Percentiles rank a stretch among this genome's conserved stretches.
Conservation (phyloP, 1,139 yeast genomes). For the Yamadazyma conglobata region DNA sequence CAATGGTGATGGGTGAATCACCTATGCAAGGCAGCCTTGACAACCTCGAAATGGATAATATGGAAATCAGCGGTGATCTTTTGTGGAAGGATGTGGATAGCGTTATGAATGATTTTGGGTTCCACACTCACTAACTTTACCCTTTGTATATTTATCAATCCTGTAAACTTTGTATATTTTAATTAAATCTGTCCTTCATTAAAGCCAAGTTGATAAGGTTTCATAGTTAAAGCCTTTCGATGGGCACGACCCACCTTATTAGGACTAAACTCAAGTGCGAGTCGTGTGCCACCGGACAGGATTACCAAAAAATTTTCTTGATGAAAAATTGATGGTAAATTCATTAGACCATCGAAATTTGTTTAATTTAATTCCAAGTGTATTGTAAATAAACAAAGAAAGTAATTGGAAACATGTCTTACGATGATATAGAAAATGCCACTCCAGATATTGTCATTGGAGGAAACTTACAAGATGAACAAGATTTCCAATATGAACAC, state of each 20-base stretch:
- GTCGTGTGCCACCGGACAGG: constrained; percentile 1
- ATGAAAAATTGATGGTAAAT: constrained; percentile 5
- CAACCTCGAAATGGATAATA: constrained; percentile 29
- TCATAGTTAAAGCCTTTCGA: no score
- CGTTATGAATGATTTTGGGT: constrained; percentile 93
- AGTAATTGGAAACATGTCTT: constrained; percentile 30
- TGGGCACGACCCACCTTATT: no score
- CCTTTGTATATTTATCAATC: background rate
- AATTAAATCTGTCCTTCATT: no score
- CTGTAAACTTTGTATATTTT: no score
- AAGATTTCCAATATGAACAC: constrained; percentile 38
- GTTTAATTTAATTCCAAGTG: no score
- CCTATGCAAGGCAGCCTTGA: constrained; percentile 32
- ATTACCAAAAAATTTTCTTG: constrained; percentile 11
- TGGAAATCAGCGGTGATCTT: constrained; percentile 54
- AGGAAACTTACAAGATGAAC: constrained; percentile 49
- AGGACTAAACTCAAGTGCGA: no score
- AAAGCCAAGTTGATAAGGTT: no score
- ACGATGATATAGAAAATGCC: constrained; percentile 77
- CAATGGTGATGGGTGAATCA: constrained; percentile 24
- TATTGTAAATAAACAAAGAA: no score
- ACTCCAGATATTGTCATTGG: constrained; percentile 85
- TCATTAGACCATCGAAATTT: constrained; percentile 1
- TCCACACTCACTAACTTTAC: constrained; percentile 41
- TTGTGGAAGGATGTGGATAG: constrained; percentile 89